Base-by-base conservation (phyloP, 805 yeast genomes). In the Barnettozyma californica region DNA sequence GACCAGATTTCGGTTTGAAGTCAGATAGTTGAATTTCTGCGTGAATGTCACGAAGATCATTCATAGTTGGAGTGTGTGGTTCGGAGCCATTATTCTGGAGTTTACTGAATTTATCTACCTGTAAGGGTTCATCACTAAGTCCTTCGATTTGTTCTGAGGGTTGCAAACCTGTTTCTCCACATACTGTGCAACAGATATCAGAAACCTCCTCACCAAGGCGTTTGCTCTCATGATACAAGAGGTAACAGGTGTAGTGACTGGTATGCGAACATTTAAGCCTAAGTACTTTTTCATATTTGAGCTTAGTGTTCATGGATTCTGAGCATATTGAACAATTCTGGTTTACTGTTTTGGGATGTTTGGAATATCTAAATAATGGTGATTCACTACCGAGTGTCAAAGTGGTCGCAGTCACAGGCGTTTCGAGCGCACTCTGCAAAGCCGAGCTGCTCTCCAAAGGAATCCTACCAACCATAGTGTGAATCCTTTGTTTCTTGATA, bases 161-260 rank as follows among this genome's bases (percentile, higher is more conserved):
- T 29, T 43, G 14, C 9, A 47, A n/a, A 40, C 35, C 36, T 16
- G 18, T 14, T 23, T 44, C 47, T 14, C 47, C 47, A 44, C 50
- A 47, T 8, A 23, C 14, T 11, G 34, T 20, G 34, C 50, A 47
- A 20, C 26, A 14, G 34, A 47, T 44, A 13, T 44, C 46, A 4
- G 41, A 26, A 7, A 35, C 36, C 19, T 35, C 41, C 13, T 44
- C 46, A 36, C 46, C 46, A 2, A n/a, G 29, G 10, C 23, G n/a
- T 34, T 35, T 44, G 27, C 46, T 29, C 20, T 43, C 42, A 13
- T 40, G n/a, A 21, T 35, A 47, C 8, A 69, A 61, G 4, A 64
- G 50, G 29, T 66, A 71, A 51, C 82, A 77, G 46, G 71, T 66
- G 46, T 65, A 64, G 56, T 77, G 82, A 26, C 71, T 61, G 36